Evolutionary conservation across 805 yeast species (phyloP).

Genomic region (Kurtzmaniella cleridarum): DNA sequence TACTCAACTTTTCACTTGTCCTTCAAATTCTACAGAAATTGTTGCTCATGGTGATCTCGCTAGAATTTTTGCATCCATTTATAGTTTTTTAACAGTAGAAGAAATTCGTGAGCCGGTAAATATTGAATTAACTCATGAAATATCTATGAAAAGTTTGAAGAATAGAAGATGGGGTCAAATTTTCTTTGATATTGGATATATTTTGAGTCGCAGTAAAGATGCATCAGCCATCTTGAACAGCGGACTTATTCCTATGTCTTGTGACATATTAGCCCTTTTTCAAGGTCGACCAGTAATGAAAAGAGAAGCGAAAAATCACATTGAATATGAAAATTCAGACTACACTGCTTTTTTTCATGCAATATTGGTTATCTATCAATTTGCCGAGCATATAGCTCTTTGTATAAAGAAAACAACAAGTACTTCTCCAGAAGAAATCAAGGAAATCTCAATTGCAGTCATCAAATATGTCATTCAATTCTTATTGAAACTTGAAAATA

Average conservation of each 20-base stretch:
- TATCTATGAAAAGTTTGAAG: constrained; percentile 45
- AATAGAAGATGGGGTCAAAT: constrained; percentile 75
- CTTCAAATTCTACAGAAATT: constrained; percentile 65
- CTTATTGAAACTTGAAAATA: constrained; percentile 25
- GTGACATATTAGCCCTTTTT: constrained; percentile 62
- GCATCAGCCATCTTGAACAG: constrained; percentile 41
- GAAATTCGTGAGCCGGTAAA: constrained; percentile 41
- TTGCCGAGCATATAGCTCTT: constrained; percentile 50
- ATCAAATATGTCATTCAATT: constrained; percentile 25
- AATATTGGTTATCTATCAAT: constrained; percentile 60
- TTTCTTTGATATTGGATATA: constrained; percentile 72
- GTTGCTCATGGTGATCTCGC: constrained; percentile 60
- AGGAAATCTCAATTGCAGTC: constrained; percentile 18
- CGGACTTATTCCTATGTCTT: constrained; percentile 50
- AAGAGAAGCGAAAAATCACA: constrained; percentile 75
- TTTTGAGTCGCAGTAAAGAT: constrained; percentile 63
- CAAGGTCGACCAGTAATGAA: constrained; percentile 73
- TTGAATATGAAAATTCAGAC: constrained; percentile 85
- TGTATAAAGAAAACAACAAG: constrained; percentile 22
- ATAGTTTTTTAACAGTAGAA: constrained; percentile 55
- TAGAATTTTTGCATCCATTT: constrained; percentile 56
- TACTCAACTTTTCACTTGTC: constrained; percentile 86
- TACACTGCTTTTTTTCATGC: constrained; percentile 71
- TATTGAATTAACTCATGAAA: constrained; percentile 31
- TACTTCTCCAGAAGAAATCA: constrained; percentile 6